phyloP scores from a whole-genome alignment of 345 rosid genomes.

The Euphorbia peplus region DNA sequence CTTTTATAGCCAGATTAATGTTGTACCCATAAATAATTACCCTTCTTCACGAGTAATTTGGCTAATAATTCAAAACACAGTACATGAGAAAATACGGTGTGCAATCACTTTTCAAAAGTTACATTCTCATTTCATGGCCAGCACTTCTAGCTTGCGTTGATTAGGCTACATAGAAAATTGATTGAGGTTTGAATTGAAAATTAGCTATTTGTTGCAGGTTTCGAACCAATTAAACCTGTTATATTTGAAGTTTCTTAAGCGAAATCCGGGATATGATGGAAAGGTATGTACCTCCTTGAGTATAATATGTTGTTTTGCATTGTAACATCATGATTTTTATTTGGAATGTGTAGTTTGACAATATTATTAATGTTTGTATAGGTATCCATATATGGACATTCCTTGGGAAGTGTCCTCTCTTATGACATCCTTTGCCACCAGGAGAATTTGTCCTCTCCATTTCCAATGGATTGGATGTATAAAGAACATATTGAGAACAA shows the following conservation, averaged over 20 bases:
- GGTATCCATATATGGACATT: conserved; percentile 96
- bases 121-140: not conserved
- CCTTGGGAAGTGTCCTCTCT: conserved; percentile 96
- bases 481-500: conserved; percentile 43
- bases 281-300: conserved; percentile 54
- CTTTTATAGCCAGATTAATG: no score
- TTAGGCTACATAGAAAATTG: not conserved
- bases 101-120: not conserved
- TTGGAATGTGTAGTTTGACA: not conserved
- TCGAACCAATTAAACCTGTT: conserved; percentile 81
- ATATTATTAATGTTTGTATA: conserved; percentile 21
- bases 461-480: conserved; percentile 73
- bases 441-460: conserved; percentile 73
- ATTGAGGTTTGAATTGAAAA: conserved; percentile 13
- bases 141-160: not conserved
- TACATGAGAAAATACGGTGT: not conserved
- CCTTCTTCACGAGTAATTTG: not conserved
- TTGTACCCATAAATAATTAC: not conserved
- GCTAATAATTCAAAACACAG: not conserved
- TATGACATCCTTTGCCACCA: conserved; percentile 98
- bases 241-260: conserved; percentile 69
- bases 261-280: conserved; percentile 93
- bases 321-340: conserved; percentile 9
- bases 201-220: conserved; percentile 48
- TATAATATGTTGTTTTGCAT: conserved; percentile 10